A percentile compares a stretch with the other conserved stretches of the same genome.
Conservation (phyloP, 1,284 basidiomycete genomes). For the Ceratobasidium sp. region DNA sequence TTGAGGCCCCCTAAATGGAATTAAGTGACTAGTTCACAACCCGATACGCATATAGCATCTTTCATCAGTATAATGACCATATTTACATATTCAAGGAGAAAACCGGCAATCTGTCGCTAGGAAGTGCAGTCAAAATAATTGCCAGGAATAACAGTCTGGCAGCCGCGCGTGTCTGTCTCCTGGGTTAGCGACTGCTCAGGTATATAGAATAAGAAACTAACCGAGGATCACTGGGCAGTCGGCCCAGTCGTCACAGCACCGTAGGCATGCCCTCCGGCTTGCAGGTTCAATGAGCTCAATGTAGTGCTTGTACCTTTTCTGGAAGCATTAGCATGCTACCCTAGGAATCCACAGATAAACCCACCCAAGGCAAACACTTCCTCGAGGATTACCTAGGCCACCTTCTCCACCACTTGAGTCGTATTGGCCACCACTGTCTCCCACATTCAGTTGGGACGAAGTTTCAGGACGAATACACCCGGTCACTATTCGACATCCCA, state of each 20-base stretch:
- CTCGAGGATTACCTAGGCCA: slow-evolving; percentile 45
- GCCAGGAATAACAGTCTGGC: slow-evolving; percentile 43
- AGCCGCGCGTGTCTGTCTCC: slow-evolving; percentile 41
- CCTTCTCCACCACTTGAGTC: slow-evolving; percentile 47
- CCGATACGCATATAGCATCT: no score
- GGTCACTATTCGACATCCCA: slow-evolving; percentile 33
- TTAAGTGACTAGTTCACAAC: no score
- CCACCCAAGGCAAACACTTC: slow-evolving; percentile 44
- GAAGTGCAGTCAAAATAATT: slow-evolving; percentile 39
- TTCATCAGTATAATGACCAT: no score
- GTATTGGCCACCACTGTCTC: slow-evolving; percentile 47
- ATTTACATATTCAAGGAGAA: background rate
- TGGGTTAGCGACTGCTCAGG: background rate
- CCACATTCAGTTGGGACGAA: slow-evolving; percentile 38
- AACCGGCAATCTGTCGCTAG: background rate
- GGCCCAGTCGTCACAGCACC: slow-evolving; percentile 45
- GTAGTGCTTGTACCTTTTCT: slow-evolving; percentile 44
- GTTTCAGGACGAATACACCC: slow-evolving; percentile 39
- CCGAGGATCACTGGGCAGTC: slow-evolving; percentile 42
- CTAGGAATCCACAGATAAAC: background rate
- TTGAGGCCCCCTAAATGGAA: no score
- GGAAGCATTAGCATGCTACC: background rate
- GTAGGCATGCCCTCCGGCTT: slow-evolving; percentile 44
- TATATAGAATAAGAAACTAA: slow-evolving; percentile 3
- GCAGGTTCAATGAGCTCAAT: slow-evolving; percentile 47